A percentile compares a stretch with the other conserved stretches of the same genome.
phyloP scores from a whole-genome alignment of 2,329 filamentous ascomycete species.

The Penicillium vulpinum region DNA sequence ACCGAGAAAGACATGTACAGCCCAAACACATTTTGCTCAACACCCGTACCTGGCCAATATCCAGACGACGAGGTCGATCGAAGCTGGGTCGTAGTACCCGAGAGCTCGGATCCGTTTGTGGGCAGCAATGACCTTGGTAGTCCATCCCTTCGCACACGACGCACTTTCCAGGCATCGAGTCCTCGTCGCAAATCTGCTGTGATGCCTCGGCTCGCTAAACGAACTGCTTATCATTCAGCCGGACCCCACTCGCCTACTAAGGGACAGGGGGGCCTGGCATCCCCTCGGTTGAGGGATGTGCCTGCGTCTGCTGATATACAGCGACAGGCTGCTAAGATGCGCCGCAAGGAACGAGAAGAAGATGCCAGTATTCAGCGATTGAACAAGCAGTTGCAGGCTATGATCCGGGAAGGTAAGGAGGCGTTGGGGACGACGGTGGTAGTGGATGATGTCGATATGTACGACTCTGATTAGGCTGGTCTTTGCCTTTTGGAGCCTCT shows the following conservation, averaged over 20 bases:
- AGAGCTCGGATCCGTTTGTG: conserved; percentile 18
- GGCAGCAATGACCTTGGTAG: conserved; percentile 13
- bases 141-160: conserved; percentile 20
- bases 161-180: conserved; percentile 23
- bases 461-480: conserved; percentile 30
- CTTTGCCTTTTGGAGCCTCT: background rate
- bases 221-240: conserved; percentile 18
- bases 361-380: conserved; percentile 78
- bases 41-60: conserved; percentile 57
- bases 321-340: conserved; percentile 68
- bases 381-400: conserved; percentile 74
- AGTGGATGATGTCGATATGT: conserved; percentile 53
- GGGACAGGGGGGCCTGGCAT: conserved; percentile 20
- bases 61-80: conserved; percentile 57
- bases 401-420: conserved; percentile 87
- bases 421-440: conserved; percentile 76
- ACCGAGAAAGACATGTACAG: conserved; percentile 30
- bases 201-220: conserved; percentile 29
- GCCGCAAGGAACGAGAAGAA: conserved; percentile 72
- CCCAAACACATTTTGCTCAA: conserved; percentile 28
- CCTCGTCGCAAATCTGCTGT: conserved; percentile 28
- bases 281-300: conserved; percentile 32
- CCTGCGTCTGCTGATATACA: conserved; percentile 62
- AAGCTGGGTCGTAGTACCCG: conserved; percentile 69
- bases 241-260: conserved; percentile 27